Percentiles rank a stretch among this genome's conserved stretches.
These are phyloP conservation scores for Teratosphaeria zuluensis DNA, from an alignment of 2,329 filamentous ascomycete species.

Conservation along the genomic window DNA sequence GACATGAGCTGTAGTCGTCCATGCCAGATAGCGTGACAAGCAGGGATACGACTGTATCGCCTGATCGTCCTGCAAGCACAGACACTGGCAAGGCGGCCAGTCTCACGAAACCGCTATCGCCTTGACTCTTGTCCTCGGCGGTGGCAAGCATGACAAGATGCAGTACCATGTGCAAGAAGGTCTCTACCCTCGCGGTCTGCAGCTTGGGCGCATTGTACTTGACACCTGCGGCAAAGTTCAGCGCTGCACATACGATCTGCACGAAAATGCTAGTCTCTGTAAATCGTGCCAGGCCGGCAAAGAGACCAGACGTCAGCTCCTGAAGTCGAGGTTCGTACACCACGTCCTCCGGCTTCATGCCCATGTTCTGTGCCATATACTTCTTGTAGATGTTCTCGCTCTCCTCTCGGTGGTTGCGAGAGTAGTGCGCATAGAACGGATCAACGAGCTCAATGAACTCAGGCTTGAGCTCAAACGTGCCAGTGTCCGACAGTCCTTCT, in stretches of 20 bases:
- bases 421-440: slow-evolving; percentile 92
- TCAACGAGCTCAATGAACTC: slow-evolving; percentile 82
- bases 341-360: slow-evolving; percentile 69
- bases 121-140: slow-evolving; percentile 55
- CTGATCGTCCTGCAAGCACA: neutral
- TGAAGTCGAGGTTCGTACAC: slow-evolving; percentile 84
- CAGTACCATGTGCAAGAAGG: slow-evolving; percentile 82
- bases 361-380: slow-evolving; percentile 78
- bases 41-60: slow-evolving; percentile 39
- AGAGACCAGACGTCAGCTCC: slow-evolving; percentile 66
- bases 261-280: slow-evolving; percentile 78
- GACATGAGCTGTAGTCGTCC: slow-evolving; percentile 70
- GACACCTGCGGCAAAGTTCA: slow-evolving; percentile 69
- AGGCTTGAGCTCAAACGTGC: slow-evolving; percentile 84
- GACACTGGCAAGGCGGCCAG: slow-evolving; percentile 13
- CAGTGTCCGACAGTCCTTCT: slow-evolving; percentile 83
- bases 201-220: slow-evolving; percentile 62
- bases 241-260: slow-evolving; percentile 79
- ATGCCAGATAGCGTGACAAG: slow-evolving; percentile 43
- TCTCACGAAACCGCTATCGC: slow-evolving; percentile 14
- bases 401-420: slow-evolving; percentile 93
- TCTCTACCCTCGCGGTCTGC: slow-evolving; percentile 73
- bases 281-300: slow-evolving; percentile 65
- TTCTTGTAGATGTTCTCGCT: slow-evolving; percentile 82
- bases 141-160: slow-evolving; percentile 81